Evolutionary conservation across 1,139 yeast species (phyloP).

Genomic region (Nakaseomyces glabratus): DNA sequence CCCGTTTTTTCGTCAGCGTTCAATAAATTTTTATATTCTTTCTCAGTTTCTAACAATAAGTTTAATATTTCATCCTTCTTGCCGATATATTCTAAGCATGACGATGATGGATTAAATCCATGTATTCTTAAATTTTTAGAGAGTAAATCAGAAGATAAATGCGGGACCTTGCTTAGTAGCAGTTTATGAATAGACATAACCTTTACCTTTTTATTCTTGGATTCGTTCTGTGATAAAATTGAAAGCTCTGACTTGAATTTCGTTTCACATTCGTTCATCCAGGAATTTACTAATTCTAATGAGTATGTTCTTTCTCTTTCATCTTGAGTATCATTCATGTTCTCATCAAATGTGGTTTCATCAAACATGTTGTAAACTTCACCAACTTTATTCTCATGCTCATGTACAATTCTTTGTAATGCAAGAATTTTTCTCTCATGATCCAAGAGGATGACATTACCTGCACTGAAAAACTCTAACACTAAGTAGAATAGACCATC

Average conservation of each 20-base stretch:
- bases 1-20: conserved; percentile 37
- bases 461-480: conserved; percentile 90
- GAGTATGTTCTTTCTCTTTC: conserved; percentile 26
- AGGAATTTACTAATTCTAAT: conserved; percentile 35
- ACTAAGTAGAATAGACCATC: conserved; percentile 74
- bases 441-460: conserved; percentile 75
- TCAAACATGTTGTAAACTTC: conserved; percentile 58
- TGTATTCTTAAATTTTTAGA: conserved; percentile 44
- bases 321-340: conserved; percentile 3
- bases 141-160: conserved; percentile 69
- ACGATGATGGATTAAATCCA: conserved; percentile 39
- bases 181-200: conserved; percentile 61
- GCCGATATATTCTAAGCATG: conserved; percentile 34
- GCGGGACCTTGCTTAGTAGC: conserved; percentile 59
- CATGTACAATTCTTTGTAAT: conserved; percentile 69
- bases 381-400: conserved; percentile 62
- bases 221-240: conserved; percentile 14
- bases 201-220: conserved; percentile 33
- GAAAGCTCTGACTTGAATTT: conserved; percentile 18
- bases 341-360: conserved; percentile 37
- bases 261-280: conserved; percentile 42
- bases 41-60: conserved; percentile 45
- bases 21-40: conserved; percentile 30
- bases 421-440: conserved; percentile 58
- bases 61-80: conserved; percentile 30